Evolutionary conservation across 352 stramenopile genomes (phyloP).

Genomic region (Pythium phragmitis): DNA sequence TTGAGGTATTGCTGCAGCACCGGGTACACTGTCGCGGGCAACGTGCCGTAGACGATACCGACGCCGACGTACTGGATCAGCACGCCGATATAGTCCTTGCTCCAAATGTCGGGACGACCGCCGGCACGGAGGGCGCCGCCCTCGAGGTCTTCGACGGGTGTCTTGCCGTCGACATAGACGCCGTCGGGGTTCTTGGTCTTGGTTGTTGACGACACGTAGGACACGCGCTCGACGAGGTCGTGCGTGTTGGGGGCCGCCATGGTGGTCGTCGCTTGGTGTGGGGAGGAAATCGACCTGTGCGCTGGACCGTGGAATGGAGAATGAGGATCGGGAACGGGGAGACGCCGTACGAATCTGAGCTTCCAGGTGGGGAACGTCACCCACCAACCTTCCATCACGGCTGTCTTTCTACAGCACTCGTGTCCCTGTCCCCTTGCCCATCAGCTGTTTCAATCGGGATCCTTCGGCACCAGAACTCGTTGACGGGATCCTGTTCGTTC

Average conservation of each 20-base stretch:
- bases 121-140: slow-evolving; percentile 1
- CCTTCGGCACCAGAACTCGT: too few species aligned
- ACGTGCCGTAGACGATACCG: slow-evolving; percentile 15
- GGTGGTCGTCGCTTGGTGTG: too few species aligned
- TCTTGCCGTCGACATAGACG: neutral
- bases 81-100: slow-evolving; percentile 12
- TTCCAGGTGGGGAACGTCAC: too few species aligned
- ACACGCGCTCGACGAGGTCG: slow-evolving; percentile 5
- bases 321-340: too few species aligned
- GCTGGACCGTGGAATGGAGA: too few species aligned
- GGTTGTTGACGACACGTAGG: slow-evolving; percentile 1
- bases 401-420: too few species aligned
- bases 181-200: neutral
- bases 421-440: too few species aligned
- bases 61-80: slow-evolving; percentile 10
- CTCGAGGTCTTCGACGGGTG: neutral
- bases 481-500: too few species aligned
- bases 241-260: neutral
- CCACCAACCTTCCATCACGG: too few species aligned
- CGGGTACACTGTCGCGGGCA: slow-evolving; percentile 7
- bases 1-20: slow-evolving; percentile 11
- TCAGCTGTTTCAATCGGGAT: too few species aligned
- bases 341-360: too few species aligned
- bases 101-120: slow-evolving; percentile 1
- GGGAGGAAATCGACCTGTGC: too few species aligned